Evolutionary conservation across 495 filamentous ascomycete genomes (phyloP), one percentile per base, ranked within the genome.

Genomic region (Xylaria grammica): DNA sequence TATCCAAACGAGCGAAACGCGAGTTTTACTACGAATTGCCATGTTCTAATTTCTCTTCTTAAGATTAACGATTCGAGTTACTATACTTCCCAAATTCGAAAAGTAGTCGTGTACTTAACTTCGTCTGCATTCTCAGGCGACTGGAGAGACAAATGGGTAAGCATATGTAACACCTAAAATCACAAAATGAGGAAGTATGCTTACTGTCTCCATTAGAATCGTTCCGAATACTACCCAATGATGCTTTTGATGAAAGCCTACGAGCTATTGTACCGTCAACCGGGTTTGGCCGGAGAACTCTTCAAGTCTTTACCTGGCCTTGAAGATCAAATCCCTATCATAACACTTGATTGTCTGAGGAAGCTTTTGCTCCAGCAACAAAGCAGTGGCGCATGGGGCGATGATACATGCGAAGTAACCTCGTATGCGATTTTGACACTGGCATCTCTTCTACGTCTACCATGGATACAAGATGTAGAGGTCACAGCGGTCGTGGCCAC

Each of bases 11-110:
- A 82, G 49, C 60, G 75, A 0, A 74, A 75, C 45, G 60, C 74
- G 5, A 79, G 69, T 36, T 74, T 82, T 42, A 75, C 71, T 22
- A 72, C 78, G 8, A 82, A 82, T 51, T 80, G 77, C 64, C 78
- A 79, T 65, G 73, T 79, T 5, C 67, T 82, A 4, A 65, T 66
- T 15, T 70, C 69, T 17, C 60, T 82, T 8, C 44, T 77, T 8
- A 24, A 51, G 11, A 13, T 11, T n/a, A 27, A 29, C 29, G 52
- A 67, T 34, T 22, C 34, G 20, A 10, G n/a, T 32, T 46, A 0
- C 4, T 46, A 65, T 24, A 11, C 38, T 13, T 11, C 49, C 2
- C 54, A 64, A 42, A 58, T 62, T 17, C 26, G 15, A 0, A 52
- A 32, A n/a, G 26, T 27, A 19, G 32, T 3, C 0, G 27, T 50